These are phyloP conservation scores for Penicillium waksmanii DNA, from an alignment of 495 filamentous ascomycete genomes.

Conservation along the genomic window DNA sequence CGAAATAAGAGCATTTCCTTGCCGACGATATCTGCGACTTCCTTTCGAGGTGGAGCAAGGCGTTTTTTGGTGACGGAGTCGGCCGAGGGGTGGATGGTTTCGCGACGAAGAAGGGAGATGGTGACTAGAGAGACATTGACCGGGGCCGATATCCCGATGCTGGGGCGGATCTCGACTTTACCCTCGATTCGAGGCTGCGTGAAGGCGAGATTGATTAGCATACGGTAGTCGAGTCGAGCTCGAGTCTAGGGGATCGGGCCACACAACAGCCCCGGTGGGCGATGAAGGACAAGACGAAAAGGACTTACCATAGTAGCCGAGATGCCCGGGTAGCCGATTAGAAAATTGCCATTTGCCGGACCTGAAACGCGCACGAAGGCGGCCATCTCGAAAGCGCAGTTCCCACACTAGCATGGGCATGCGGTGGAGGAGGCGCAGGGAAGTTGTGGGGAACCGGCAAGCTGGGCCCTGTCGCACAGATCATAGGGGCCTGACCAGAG, in stretches of 20 bases:
- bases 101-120: conserved; percentile 87
- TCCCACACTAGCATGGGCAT: conserved; percentile 51
- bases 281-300: not conserved
- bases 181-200: conserved; percentile 90
- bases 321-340: conserved; percentile 97
- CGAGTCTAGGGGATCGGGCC: conserved; percentile 4
- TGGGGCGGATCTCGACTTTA: conserved; percentile 94
- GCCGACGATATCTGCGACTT: conserved; percentile 88
- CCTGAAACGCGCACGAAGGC: conserved; percentile 97
- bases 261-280: too few relatives aligned
- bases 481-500: conserved; percentile 34
- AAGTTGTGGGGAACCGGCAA: conserved; percentile 38
- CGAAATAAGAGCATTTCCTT: conserved; percentile 93
- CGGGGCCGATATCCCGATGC: conserved; percentile 78
- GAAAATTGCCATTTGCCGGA: conserved; percentile 93
- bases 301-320: conserved; percentile 89
- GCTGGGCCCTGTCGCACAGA: conserved; percentile 34
- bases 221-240: not conserved
- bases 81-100: conserved; percentile 95
- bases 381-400: conserved; percentile 61
- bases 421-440: conserved; percentile 38
- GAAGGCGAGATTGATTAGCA: conserved; percentile 7
- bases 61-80: conserved; percentile 92
- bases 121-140: conserved; percentile 92
- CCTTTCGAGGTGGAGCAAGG: conserved; percentile 87